Conservation (phyloP, 2,329 filamentous ascomycete genomes). For the Fusarium sp. region DNA sequence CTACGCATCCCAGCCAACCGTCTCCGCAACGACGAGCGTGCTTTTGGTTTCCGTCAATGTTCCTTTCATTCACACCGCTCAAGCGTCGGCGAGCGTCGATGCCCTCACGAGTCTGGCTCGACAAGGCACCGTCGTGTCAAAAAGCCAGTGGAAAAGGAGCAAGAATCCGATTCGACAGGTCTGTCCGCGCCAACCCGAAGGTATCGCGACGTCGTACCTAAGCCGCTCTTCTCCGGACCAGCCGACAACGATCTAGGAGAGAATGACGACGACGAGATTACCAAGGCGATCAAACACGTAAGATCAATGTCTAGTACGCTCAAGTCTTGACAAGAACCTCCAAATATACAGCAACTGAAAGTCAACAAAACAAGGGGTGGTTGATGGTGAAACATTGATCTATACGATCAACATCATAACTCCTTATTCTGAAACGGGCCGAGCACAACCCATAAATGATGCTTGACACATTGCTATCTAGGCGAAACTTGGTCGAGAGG, state of each 20-base stretch:
- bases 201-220: constrained; percentile 42
- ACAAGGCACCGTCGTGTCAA: constrained; percentile 29
- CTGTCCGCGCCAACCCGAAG: constrained; percentile 39
- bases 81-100: constrained; percentile 64
- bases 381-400: constrained; percentile 24
- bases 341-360: constrained; percentile 4
- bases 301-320: constrained; percentile 48
- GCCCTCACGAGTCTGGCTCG: constrained; percentile 55
- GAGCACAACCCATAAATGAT: not conserved
- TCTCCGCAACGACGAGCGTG: constrained; percentile 65
- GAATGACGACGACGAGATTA: constrained; percentile 48
- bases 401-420: constrained; percentile 22
- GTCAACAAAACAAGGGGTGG: constrained; percentile 5
- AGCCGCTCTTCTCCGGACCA: constrained; percentile 44
- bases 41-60: constrained; percentile 70
- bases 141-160: constrained; percentile 15
- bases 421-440: constrained; percentile 14
- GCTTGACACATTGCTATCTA: constrained; percentile 5
- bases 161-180: constrained; percentile 31
- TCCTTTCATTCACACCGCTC: constrained; percentile 69
- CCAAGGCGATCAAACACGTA: constrained; percentile 47
- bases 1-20: constrained; percentile 67
- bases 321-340: constrained; percentile 34
- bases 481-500: constrained; percentile 7
- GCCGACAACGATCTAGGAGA: constrained; percentile 39